phyloP scores from a whole-genome alignment of 1,284 basidiomycete genomes.

The Hortiboletus rubellus region DNA sequence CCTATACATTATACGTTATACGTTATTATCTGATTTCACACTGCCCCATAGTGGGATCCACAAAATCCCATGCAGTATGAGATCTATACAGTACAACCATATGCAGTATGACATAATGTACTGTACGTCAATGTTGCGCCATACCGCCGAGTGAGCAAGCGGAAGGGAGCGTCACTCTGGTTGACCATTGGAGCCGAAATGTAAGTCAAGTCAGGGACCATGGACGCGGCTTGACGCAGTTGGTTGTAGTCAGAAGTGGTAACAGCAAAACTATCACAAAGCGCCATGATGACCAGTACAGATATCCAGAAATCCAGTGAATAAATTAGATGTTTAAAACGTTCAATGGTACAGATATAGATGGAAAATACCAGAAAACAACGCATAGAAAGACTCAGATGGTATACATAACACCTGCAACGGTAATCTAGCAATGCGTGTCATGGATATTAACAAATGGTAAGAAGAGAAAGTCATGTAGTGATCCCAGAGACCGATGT shows the following conservation, averaged over 20 bases:
- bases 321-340: conserved; percentile 23
- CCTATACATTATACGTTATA: conserved; percentile 16
- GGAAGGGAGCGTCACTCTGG: conserved; percentile 72
- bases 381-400: conserved; percentile 1
- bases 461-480: conserved; percentile 7
- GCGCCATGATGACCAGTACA: no score
- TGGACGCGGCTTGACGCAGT: not conserved
- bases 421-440: conserved; percentile 28
- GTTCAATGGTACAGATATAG: conserved; percentile 15
- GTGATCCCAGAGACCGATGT: conserved; percentile 14
- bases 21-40: no score
- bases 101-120: no score
- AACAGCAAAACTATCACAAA: not conserved
- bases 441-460: conserved; percentile 23
- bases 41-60: no score
- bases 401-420: conserved; percentile 25
- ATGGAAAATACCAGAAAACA: conserved; percentile 2
- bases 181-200: conserved; percentile 71
- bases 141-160: conserved; percentile 55
- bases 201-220: conserved; percentile 38
- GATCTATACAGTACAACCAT: no score
- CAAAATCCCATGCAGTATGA: no score
- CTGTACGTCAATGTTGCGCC: conserved; percentile 63
- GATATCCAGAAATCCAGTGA: conserved; percentile 1
- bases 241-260: conserved; percentile 27